These are phyloP conservation scores for Amylocystis lapponica DNA, from an alignment of 768 basidiomycete species.

Conservation along the genomic window DNA sequence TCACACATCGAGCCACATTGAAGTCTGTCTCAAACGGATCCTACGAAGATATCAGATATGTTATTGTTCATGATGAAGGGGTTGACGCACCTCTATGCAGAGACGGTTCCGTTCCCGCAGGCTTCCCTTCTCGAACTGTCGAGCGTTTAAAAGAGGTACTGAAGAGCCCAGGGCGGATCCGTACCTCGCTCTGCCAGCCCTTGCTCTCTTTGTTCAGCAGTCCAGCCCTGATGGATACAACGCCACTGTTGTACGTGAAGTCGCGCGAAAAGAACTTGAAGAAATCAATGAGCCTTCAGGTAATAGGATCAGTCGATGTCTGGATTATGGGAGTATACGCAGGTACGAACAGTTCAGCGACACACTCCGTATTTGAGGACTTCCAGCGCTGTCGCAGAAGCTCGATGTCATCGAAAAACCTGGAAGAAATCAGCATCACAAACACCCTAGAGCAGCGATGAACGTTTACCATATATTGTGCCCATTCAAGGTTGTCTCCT, in stretches of 20 bases:
- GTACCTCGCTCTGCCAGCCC: constrained; percentile 91
- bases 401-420: constrained; percentile 98
- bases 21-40: constrained; percentile 97
- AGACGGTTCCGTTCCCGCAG: constrained; percentile 87
- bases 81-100: constrained; percentile 77
- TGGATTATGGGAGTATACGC: background rate
- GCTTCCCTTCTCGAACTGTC: constrained; percentile 48
- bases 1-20: constrained; percentile 95
- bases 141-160: no score
- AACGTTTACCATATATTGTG: constrained; percentile 70
- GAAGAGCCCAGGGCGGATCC: constrained; percentile 24
- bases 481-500: constrained; percentile 74
- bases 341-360: constrained; percentile 79
- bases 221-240: constrained; percentile 87
- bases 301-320: constrained; percentile 24
- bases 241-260: constrained; percentile 86
- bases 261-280: constrained; percentile 95
- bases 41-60: constrained; percentile 32
- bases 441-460: no score
- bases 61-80: background rate
- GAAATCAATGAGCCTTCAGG: constrained; percentile 95
- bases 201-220: constrained; percentile 86
- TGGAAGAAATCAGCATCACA: constrained; percentile 29
- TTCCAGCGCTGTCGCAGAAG: constrained; percentile 88
- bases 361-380: constrained; percentile 87